Percentiles rank a stretch among this genome's conserved stretches.
Evolutionary conservation across 1,284 basidiomycete species (phyloP).

Genomic region (Leccinum pachyderme): DNA sequence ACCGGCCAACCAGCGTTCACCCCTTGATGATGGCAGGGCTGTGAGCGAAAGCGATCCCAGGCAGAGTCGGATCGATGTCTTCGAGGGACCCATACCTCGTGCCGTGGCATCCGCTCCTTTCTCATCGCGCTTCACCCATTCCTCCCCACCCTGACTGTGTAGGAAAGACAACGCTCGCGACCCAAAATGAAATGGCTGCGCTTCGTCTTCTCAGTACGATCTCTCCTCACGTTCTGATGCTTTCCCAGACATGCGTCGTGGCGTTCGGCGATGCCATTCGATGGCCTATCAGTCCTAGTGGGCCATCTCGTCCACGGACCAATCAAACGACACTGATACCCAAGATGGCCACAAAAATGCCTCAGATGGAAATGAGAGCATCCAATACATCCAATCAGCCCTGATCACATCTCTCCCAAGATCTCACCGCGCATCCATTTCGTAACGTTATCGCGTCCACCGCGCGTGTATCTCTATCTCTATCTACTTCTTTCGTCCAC

Average conservation of each 20-base stretch:
- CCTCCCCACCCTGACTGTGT: constrained; percentile 10
- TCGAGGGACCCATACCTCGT: neutral
- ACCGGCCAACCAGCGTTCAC: neutral
- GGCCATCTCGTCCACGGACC: neutral
- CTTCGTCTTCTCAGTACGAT: constrained; percentile 3
- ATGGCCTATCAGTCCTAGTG: no score
- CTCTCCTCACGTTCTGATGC: neutral
- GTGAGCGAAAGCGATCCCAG: neutral
- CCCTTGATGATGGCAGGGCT: neutral
- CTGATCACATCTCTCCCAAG: neutral
- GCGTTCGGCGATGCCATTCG: neutral
- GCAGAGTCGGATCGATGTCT: neutral
- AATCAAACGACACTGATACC: neutral
- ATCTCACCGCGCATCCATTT: neutral
- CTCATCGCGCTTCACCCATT: neutral
- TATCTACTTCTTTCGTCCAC: neutral
- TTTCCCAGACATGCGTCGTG: constrained; percentile 11
- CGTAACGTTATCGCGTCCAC: neutral
- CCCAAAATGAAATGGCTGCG: neutral
- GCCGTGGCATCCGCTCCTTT: neutral
- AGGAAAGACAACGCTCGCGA: neutral
- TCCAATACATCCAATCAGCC: neutral
- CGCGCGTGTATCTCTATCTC: neutral
- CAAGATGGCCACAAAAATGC: neutral
- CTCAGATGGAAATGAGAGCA: neutral